Evolutionary conservation across 176 grass and related monocot species (phyloP).

Genomic region (Puya raimondii): DNA sequence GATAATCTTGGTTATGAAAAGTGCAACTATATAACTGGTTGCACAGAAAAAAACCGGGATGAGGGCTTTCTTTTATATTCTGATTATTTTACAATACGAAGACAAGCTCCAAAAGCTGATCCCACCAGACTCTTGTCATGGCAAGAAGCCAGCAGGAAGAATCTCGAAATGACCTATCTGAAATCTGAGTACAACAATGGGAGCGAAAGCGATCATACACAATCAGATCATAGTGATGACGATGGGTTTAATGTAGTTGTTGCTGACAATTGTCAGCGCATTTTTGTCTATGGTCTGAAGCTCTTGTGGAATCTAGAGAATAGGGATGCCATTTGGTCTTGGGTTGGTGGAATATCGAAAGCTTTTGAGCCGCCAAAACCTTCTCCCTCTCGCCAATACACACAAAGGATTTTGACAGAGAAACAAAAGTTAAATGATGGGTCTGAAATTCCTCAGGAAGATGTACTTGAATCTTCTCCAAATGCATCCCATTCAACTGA

Average conservation of each 20-base stretch:
- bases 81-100: slow-evolving; percentile 92
- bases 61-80: slow-evolving; percentile 80
- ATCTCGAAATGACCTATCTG: slow-evolving; percentile 33
- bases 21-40: slow-evolving; percentile 36
- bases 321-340: slow-evolving; percentile 58
- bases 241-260: slow-evolving; percentile 91
- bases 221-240: slow-evolving; percentile 77
- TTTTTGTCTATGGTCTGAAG: slow-evolving; percentile 92
- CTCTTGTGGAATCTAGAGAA: slow-evolving; percentile 91
- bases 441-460: slow-evolving; percentile 42
- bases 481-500: slow-evolving; percentile 31
- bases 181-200: slow-evolving; percentile 57
- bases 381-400: slow-evolving; percentile 78
- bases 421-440: slow-evolving; percentile 42
- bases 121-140: slow-evolving; percentile 63
- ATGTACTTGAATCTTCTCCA: slow-evolving; percentile 28
- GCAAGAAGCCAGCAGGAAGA: slow-evolving; percentile 76
- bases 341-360: slow-evolving; percentile 72
- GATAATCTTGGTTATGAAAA: slow-evolving; percentile 40
- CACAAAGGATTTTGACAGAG: slow-evolving; percentile 78
- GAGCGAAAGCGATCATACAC: slow-evolving; percentile 50
- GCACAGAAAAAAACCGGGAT: slow-evolving; percentile 53
- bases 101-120: slow-evolving; percentile 89
- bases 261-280: slow-evolving; percentile 91
- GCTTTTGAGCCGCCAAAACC: slow-evolving; percentile 80